These are phyloP conservation scores for Cutaneotrichosporon mucoides DNA, from an alignment of 1,284 basidiomycete genomes.

Conservation along the genomic window DNA sequence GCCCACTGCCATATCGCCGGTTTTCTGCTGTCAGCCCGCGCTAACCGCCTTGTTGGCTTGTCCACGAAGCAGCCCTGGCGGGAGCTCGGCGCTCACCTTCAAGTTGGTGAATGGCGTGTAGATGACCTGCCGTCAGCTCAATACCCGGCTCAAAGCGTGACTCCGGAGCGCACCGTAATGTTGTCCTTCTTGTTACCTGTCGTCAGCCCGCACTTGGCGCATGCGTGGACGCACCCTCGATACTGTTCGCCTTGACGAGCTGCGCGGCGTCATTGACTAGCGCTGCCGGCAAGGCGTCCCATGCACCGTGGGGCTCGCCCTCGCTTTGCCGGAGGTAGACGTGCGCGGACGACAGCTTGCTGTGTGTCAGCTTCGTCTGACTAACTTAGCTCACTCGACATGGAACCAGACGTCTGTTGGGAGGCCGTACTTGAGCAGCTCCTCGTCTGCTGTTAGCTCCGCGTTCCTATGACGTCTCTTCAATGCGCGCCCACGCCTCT, in stretches of 20 bases:
- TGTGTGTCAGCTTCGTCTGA: conserved; percentile 33
- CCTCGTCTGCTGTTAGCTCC: conserved; percentile 64
- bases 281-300: conserved; percentile 79
- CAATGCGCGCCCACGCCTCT: too few relatives aligned
- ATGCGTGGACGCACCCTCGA: conserved; percentile 65
- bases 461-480: too few relatives aligned
- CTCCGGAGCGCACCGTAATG: conserved; percentile 54
- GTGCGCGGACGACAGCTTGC: conserved; percentile 89
- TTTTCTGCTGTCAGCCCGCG: conserved; percentile 63
- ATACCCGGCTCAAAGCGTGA: neutral
- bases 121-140: conserved; percentile 57
- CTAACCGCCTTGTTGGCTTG: too few relatives aligned
- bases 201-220: conserved; percentile 1
- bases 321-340: conserved; percentile 85
- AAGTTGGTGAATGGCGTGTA: conserved; percentile 88
- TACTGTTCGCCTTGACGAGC: conserved; percentile 95
- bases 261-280: conserved; percentile 84
- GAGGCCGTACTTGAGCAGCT: conserved; percentile 83
- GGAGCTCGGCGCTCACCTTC: conserved; percentile 62
- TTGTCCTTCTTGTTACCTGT: conserved; percentile 94
- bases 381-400: conserved; percentile 48
- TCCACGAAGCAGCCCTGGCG: too few relatives aligned
- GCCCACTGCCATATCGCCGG: conserved; percentile 92
- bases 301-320: conserved; percentile 59
- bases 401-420: conserved; percentile 58